Conservation (phyloP, 768 basidiomycete genomes). For the Boletus reticuloceps region DNA sequence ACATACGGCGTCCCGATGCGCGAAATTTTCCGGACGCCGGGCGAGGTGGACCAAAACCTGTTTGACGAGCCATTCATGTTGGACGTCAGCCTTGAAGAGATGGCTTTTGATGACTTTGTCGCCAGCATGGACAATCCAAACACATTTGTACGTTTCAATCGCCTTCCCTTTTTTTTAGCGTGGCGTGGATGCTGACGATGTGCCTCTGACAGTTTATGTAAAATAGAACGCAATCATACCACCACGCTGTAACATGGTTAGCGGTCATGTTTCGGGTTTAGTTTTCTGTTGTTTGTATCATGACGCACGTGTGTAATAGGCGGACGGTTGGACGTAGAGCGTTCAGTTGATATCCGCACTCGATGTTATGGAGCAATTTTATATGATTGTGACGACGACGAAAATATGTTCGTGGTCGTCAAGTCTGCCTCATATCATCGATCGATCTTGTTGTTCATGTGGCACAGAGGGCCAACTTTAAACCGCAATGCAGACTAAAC, state of each 20-base stretch:
- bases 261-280: not conserved
- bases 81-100: constrained; percentile 28
- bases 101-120: constrained; percentile 27
- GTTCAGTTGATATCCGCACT: constrained; percentile 2
- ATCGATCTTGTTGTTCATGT: constrained; percentile 9
- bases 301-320: not conserved
- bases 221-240: not conserved
- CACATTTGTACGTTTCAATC: constrained; percentile 32
- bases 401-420: not conserved
- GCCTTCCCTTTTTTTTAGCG: not conserved
- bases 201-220: constrained; percentile 22
- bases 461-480: not conserved
- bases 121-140: constrained; percentile 23
- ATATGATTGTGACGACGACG: not conserved
- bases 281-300: not conserved
- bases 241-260: not conserved
- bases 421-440: constrained; percentile 4
- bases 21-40: not conserved
- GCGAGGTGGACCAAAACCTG: constrained; percentile 19
- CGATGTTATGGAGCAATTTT: not conserved
- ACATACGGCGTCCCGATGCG: not conserved
- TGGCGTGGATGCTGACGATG: constrained; percentile 8
- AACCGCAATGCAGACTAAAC: not conserved
- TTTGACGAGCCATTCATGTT: constrained; percentile 31
- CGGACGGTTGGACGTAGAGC: constrained; percentile 12